These are phyloP conservation scores for Calonectria fujianensis DNA, from an alignment of 2,329 filamentous ascomycete genomes.

Conservation along the genomic window DNA sequence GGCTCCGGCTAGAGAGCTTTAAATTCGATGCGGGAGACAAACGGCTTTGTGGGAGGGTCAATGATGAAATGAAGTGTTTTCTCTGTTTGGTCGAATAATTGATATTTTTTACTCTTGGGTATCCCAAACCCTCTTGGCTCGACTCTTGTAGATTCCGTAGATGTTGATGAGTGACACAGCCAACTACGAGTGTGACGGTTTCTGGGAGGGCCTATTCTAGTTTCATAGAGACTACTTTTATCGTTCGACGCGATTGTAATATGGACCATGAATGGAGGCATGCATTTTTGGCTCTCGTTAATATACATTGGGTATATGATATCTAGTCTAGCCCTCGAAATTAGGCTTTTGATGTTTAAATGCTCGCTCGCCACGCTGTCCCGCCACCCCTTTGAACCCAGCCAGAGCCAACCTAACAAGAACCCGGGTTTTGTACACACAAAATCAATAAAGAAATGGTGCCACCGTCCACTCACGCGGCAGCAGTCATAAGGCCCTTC, in stretches of 20 bases:
- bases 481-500: conserved; percentile 61
- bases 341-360: conserved; percentile 4
- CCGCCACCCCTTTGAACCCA: background rate
- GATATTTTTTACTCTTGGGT: conserved; percentile 34
- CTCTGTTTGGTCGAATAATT: conserved; percentile 45
- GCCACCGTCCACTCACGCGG: conserved; percentile 41
- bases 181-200: background rate
- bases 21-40: conserved; percentile 38
- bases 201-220: background rate
- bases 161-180: conserved; percentile 4
- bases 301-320: conserved; percentile 17
- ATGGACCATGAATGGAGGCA: background rate
- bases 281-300: background rate
- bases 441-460: background rate
- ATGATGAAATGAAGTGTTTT: conserved; percentile 57
- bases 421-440: background rate
- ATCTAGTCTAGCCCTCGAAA: background rate
- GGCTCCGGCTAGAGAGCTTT: conserved; percentile 40
- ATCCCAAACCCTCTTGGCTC: background rate
- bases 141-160: background rate
- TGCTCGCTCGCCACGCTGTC: background rate
- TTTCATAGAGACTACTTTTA: background rate
- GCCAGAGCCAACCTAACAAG: background rate
- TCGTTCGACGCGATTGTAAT: background rate
- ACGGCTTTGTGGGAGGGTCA: conserved; percentile 47